Evolutionary conservation across 768 basidiomycete species (phyloP), one percentile per base, ranked within the genome.

Genomic region (Serendipita indica): DNA sequence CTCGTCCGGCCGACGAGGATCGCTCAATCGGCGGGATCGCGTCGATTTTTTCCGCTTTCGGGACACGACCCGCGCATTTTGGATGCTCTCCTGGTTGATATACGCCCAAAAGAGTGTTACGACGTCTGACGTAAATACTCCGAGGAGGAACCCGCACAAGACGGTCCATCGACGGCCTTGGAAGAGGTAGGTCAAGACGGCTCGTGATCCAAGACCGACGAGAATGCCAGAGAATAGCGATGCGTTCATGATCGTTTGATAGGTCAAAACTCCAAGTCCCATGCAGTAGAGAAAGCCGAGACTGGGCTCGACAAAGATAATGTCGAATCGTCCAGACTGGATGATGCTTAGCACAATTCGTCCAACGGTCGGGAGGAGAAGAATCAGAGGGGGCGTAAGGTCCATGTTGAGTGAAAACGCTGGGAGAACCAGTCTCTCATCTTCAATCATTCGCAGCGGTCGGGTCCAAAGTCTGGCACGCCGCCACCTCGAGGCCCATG

Each of bases 141-240:
- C 49, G 22, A 54, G 22, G 22, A 20, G 32, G 22, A 54, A 54
- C n/a, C 49, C 49, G 32, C 49, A 54, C 32, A 54, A 16, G 16
- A 54, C 49, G 20, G 49, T 54, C 49, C 49, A 54, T 30, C 49
- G 20, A 20, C 49, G 49, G n/a, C 49, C 49, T 54, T 54, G 49
- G 22, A 54, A n/a, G 16, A 54, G 22, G 30, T 20, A 54, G 30
- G 49, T 54, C 32, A 54, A 16, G 25, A 54, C 49, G 7, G 49
- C 49, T 22, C 49, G 49, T 7, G 22, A 25, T 16, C 49, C 32
- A 7, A 54, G n/a, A 12, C 49, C 49, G 7, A 54, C 49, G 32
- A 33, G 25, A 18, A 54, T 54, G 12, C 49, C 49, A 27, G 49
- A 54, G 10, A 54, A 16, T 16, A 54, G 49, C 10, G 49, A 54